Base-by-base conservation (phyloP, 495 filamentous ascomycete species). In the Hypoxylon rickii region DNA sequence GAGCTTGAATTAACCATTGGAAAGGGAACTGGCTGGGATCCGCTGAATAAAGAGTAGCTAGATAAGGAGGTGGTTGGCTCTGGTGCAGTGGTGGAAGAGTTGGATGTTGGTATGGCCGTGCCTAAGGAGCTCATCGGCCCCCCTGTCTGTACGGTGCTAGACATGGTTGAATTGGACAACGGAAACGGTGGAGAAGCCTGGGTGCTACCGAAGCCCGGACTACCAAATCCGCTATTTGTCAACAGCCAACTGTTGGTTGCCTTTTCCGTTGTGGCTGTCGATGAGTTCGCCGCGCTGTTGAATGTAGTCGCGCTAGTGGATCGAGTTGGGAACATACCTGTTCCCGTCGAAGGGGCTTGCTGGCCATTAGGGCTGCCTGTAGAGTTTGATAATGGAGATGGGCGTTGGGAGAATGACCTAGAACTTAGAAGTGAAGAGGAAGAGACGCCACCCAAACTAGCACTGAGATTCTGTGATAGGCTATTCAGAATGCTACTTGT, bases 141-240 rank as follows among this genome's bases (percentile, higher is more conserved):
- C n/a, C n/a, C 59, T 22, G 61, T 60, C 31, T 58, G 56, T 17
- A 55, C 61, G 7, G 15, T 33, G 1, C 38, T 11, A 34, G 58
- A 16, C 18, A 47, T 12, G 19, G 72, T 66, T 13, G 52, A 54
- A 48, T 72, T 72, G 3, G 67, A 49, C 11, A 65, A 21, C 0
- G 71, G 65, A 26, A 66, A 69, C 16, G 64, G 70, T n/a, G 55
- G 44, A 11, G 54, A 45, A 5, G 42, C 51, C 15, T 55, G 58
- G 45, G 47, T 43, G 16, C 3, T 3, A 10, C 24, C 16, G 12
- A 43, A 39, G 11, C 32, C 20, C 10, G 42, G 43, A 31, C 56
- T 58, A 8, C 45, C 22, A 15, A 49, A 26, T 10, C 20, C 51
- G 10, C 41, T 51, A 34, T 31, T 26, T 12, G 41, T 22, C 11